Evolutionary conservation across 2,329 filamentous ascomycete species (phyloP).

Genomic region (Aspergillus texensis): DNA sequence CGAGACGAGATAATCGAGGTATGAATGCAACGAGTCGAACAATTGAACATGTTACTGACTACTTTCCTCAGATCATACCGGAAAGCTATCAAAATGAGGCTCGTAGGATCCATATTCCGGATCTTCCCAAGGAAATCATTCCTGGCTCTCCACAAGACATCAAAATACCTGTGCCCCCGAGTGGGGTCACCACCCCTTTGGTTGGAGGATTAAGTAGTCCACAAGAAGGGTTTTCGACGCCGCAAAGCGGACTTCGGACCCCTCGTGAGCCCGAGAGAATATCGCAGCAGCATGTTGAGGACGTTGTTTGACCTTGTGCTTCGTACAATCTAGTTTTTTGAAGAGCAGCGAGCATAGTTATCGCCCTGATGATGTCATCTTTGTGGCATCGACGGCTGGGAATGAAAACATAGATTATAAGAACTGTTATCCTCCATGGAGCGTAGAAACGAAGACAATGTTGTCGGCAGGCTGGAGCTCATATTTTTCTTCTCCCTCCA

Average conservation of each 20-base stretch:
- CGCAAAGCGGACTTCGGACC: constrained; percentile 45
- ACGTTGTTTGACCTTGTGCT: constrained; percentile 40
- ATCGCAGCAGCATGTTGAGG: constrained; percentile 48
- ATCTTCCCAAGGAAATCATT: constrained; percentile 66
- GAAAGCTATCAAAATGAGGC: constrained; percentile 97
- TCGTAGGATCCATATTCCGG: constrained; percentile 83
- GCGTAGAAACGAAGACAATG: constrained; percentile 92
- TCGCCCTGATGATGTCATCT: constrained; percentile 1
- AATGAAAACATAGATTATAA: constrained; percentile 8
- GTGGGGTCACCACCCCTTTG: constrained; percentile 50
- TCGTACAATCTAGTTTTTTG: constrained; percentile 5
- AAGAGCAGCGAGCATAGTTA: constrained; percentile 1
- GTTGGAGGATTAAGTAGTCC: constrained; percentile 46
- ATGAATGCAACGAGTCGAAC: constrained; percentile 21
- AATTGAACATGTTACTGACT: constrained; percentile 17
- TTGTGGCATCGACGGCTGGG: constrained; percentile 6
- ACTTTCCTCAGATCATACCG: constrained; percentile 73
- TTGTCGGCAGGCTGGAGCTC: constrained; percentile 80
- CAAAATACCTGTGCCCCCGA: constrained; percentile 71
- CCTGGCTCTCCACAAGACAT: constrained; percentile 80
- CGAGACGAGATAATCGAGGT: constrained; percentile 96
- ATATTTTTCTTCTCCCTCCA: constrained; percentile 92
- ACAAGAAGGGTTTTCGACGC: constrained; percentile 44
- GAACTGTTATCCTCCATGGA: constrained; percentile 76
- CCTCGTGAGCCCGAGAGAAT: constrained; percentile 49